phyloP scores from a whole-genome alignment of 352 stramenopile species.

The Peronospora tabacina region DNA sequence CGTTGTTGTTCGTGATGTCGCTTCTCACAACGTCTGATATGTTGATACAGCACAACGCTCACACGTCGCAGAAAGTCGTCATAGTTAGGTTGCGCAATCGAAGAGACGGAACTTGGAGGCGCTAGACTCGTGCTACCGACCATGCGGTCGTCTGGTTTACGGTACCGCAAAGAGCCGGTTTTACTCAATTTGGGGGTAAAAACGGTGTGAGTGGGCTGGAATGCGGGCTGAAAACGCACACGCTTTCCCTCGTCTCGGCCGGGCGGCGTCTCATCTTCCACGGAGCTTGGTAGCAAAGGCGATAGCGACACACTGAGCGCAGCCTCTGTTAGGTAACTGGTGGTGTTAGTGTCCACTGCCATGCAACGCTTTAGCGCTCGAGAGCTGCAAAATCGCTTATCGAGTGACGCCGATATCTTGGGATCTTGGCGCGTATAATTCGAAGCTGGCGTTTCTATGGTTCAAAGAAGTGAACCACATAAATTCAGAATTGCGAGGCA shows the following conservation, averaged over 20 bases:
- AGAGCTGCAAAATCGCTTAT: too few species aligned
- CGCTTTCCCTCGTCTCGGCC: slow-evolving; percentile 29
- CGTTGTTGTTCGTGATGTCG: slow-evolving; percentile 58
- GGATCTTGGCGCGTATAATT: too few species aligned
- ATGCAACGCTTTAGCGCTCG: slow-evolving; percentile 13
- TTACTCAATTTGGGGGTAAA: slow-evolving; percentile 76
- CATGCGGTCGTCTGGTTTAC: slow-evolving; percentile 70
- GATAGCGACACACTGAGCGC: slow-evolving; percentile 71
- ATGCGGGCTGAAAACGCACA: slow-evolving; percentile 56
- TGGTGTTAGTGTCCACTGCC: slow-evolving; percentile 39
- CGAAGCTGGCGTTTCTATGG: too few species aligned
- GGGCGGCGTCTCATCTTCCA: slow-evolving; percentile 47
- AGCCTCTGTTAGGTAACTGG: slow-evolving; percentile 32
- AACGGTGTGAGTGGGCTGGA: slow-evolving; percentile 82
- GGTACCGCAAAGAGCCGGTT: slow-evolving; percentile 61
- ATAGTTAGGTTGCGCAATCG: slow-evolving; percentile 86
- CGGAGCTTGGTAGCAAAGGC: slow-evolving; percentile 65
- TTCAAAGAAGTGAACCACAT: too few species aligned
- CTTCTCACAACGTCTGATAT: slow-evolving; percentile 84
- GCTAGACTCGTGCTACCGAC: slow-evolving; percentile 54
- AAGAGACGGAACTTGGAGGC: slow-evolving; percentile 60
- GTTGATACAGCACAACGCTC: slow-evolving; percentile 86
- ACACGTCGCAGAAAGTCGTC: slow-evolving; percentile 85
- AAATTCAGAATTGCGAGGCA: too few species aligned
- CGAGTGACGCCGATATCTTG: too few species aligned